Evolutionary conservation across 1,139 yeast genomes (phyloP), one percentile per base, ranked within the genome.

Genomic region (Candida sanyaensis): DNA sequence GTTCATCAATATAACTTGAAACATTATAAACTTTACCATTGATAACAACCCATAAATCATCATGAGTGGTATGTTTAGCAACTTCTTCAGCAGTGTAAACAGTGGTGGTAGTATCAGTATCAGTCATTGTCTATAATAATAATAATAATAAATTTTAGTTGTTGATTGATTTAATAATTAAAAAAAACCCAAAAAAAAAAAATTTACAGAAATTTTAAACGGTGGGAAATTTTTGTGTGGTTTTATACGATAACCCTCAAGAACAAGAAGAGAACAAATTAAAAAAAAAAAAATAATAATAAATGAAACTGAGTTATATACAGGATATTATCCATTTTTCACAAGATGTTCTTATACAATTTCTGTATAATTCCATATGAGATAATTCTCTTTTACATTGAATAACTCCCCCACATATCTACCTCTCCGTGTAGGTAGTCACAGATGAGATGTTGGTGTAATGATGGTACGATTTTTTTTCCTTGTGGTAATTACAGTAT

Each of bases 1-100:
- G 99, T 75, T 93, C 98, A 62, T 92, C 97, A 52, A 92, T 70
- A 69, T 92, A 93, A 56, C 76, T 73, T 48, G 96, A 73, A 53
- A 88, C 83, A 68, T 93, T 91, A 71, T 92, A 93, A 47, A 93
- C 98, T 64, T 86, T 88, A 42, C 96, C 97, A 56, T 89, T 83
- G 71, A 90, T 84, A 56, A 90, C 88, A 71, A 93, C 79, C 96
- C 97, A 93, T 57, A 89, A 78, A 66, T 92, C 97, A 50, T 85
- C 90, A 50, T 78, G 72, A 45, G 86, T 76, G 69, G 79, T 86
- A 77, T 93, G 98, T 65, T 81, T 69, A 53, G 88, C 78, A 56
- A 93, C 84, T 69, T 92, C 95, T 53, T 84, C 91, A 30, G 41
- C 44, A 21, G 51, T 53, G 44, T 45, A 54, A n/a, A 52, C 46